Evolutionary conservation across 176 grass and related monocot species (phyloP), one percentile per base, ranked within the genome.

Genomic region (Eragrostis nindensis): DNA sequence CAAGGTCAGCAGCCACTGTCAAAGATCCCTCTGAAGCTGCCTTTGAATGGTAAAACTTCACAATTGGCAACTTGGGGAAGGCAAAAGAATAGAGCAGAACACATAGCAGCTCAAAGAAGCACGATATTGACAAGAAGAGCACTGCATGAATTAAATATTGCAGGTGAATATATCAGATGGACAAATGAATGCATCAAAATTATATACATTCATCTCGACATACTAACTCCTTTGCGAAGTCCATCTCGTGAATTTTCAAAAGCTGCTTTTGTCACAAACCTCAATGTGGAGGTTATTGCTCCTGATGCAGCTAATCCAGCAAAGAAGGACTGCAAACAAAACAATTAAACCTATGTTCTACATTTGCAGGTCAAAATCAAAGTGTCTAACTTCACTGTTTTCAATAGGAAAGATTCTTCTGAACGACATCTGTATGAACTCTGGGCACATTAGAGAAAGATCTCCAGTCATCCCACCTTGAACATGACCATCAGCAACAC

Each of bases 171-270:
- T 30, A 36, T 11, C 42, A 88, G 6, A 59, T 82, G 43, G 46
- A 68, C 32, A 36, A 36, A 36, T 2, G 32, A 4, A 36, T 36
- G 32, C 32, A 36, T 36, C 1, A 36, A 36, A 36, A 36, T 36
- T 36, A 36, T 36, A 2, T 36, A 4, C 4, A 36, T 80, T 44
- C 17, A 70, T 62, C 21, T 30, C 83, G 44, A 71, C 85, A 2
- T 86, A 95, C 87, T 91, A 45, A 90, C 87, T 76, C 87, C 93
- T 57, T 92, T 95, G 32, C 87, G 85, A 68, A 95, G 73, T 62
- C 93, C 93, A 66, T 95, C 68, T 86, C 73, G 68, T 38, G 87
- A 88, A 68, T 95, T 89, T 73, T 90, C 85, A 75, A 86, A 95
- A 22, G 79, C 79, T 24, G 75, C 93, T 83, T 95, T 92, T 82